phyloP scores from a whole-genome alignment of 2,329 filamentous ascomycete species.

The Trichoderma citrinoviride region DNA sequence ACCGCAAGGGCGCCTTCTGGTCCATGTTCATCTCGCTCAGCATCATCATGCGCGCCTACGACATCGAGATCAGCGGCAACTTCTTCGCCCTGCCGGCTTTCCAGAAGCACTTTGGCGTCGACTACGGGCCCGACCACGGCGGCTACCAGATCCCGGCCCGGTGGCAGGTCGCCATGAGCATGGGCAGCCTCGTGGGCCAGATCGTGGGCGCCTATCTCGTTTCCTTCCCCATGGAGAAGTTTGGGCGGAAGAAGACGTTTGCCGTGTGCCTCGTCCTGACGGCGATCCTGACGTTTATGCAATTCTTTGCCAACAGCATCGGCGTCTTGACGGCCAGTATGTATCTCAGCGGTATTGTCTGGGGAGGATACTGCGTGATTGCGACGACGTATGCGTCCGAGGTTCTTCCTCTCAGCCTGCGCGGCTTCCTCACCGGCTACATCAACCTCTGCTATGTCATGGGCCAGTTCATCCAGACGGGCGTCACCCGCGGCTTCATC shows the following conservation, averaged over 20 bases:
- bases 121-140: conserved; percentile 20
- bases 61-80: conserved; percentile 37
- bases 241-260: conserved; percentile 44
- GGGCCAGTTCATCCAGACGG: conserved; percentile 45
- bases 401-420: conserved; percentile 38
- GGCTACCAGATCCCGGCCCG: conserved; percentile 42
- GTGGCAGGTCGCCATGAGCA: conserved; percentile 51
- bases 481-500: conserved; percentile 30
- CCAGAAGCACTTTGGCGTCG: conserved; percentile 7
- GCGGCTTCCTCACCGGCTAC: conserved; percentile 45
- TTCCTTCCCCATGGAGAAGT: conserved; percentile 35
- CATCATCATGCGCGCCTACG: conserved; percentile 45
- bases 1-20: conserved; percentile 39
- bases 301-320: conserved; percentile 44
- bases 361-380: conserved; percentile 45
- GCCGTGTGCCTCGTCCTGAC: conserved; percentile 32
- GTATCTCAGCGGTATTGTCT: conserved; percentile 46
- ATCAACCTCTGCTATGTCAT: conserved; percentile 49
- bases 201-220: conserved; percentile 44
- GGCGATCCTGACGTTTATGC: conserved; percentile 45
- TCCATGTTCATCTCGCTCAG: conserved; percentile 37
- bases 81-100: conserved; percentile 37
- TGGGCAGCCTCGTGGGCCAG: conserved; percentile 44
- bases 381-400: conserved; percentile 49
- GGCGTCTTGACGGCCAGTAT: conserved; percentile 42